Evolutionary conservation across 2,329 filamentous ascomycete genomes (phyloP).

Genomic region (Kalmusia sp.): DNA sequence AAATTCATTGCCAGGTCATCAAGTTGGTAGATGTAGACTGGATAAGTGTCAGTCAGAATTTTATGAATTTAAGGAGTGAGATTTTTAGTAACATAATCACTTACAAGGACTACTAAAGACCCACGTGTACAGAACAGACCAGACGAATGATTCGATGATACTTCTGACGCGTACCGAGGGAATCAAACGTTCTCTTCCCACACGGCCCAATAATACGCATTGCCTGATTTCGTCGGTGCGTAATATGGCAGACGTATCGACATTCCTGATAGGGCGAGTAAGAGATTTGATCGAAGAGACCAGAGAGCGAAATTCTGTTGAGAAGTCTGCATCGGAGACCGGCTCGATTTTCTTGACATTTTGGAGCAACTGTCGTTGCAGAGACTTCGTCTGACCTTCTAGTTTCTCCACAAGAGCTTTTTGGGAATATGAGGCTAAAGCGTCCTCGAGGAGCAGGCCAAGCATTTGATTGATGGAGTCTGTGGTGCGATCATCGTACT

Average conservation of each 20-base stretch:
- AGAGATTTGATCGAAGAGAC: constrained; percentile 20
- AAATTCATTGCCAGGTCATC: not conserved
- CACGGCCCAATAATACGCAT: not conserved
- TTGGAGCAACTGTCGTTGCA: constrained; percentile 23
- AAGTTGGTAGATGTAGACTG: constrained; percentile 11
- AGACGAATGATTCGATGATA: constrained; percentile 13
- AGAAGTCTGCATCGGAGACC: constrained; percentile 22
- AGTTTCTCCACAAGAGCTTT: constrained; percentile 6
- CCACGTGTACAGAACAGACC: not conserved
- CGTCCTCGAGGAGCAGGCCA: not conserved
- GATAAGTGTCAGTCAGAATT: too few relatives aligned
- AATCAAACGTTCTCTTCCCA: constrained; percentile 11
- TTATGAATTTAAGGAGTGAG: too few relatives aligned
- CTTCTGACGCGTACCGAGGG: constrained; percentile 11
- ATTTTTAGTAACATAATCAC: not conserved
- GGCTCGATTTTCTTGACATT: constrained; percentile 20
- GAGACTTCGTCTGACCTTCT: not conserved
- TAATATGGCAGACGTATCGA: too few relatives aligned
- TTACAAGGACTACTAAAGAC: not conserved
- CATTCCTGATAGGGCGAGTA: constrained; percentile 17
- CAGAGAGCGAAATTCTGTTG: constrained; percentile 18
- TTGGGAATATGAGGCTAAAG: constrained; percentile 2
- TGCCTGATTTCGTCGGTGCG: not conserved
- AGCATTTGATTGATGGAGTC: not conserved
- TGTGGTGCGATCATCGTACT: not conserved